Base-by-base conservation (phyloP, 1,139 yeast species). In the Magnusiomyces magnusii region DNA sequence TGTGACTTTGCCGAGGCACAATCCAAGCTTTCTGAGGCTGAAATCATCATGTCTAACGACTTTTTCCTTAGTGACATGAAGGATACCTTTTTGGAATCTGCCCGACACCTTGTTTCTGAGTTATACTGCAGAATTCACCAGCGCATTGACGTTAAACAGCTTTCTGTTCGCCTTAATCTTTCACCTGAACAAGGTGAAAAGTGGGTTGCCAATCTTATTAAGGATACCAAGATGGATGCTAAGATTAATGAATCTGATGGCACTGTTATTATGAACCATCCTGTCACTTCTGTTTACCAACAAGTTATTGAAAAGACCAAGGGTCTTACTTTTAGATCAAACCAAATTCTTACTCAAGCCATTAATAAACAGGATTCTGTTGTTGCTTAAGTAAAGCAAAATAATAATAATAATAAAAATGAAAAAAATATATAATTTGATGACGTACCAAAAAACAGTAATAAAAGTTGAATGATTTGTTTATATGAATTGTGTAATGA, bases 241-340 rank as follows among this genome's bases (percentile, higher is more conserved):
- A 77, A 77, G 68, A 78, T 79, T 56, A 79, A 79, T 62, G 80
- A 78, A 63, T 70, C 75, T 57, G 78, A 76, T 61, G 80, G 80
- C 47, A 73, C 81, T 34, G 77, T 76, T 54, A 72, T 80, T 60
- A 75, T 81, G 73, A 75, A 77, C 69, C 79, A 78, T 66, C 77
- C 78, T 57, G 68, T 73, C 13, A 70, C 75, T 53, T 70, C 76
- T 60, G 81, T 79, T 36, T 81, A 80, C 69, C 84, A 80, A 67
- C 83, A 81, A 65, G 80, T 82, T 51, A 79, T 80, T 66, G 86
- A 83, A 65, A 81, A 79, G 69, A 82, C 86, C 27, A 82, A 81
- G 75, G 83, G 83, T 3, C 73, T 82, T 65, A 78, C 82, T 42
- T 82, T 80, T 72, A 77, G 82, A 68, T 79, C 84, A 31, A 79